Evolutionary conservation across 805 yeast species (phyloP).

Genomic region (Cyberlindnera maritima): DNA sequence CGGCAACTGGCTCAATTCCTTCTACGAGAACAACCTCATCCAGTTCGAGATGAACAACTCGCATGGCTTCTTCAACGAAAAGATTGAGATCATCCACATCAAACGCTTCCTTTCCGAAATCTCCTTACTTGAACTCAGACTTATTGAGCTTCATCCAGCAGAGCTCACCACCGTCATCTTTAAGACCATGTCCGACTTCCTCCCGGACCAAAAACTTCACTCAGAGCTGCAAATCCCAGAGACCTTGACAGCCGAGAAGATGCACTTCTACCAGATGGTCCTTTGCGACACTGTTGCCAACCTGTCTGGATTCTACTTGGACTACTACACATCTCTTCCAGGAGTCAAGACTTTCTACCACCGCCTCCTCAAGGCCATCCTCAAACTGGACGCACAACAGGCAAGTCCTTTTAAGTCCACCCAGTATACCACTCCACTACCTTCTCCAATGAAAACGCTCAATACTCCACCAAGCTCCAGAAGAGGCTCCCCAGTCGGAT

Average conservation of each 20-base stretch:
- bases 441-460: constrained; percentile 14
- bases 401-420: constrained; percentile 10
- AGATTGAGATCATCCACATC: constrained; percentile 40
- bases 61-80: constrained; percentile 20
- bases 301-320: constrained; percentile 12
- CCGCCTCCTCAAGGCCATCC: constrained; percentile 11
- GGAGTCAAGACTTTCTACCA: constrained; percentile 21
- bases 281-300: constrained; percentile 13
- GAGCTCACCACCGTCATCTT: constrained; percentile 25
- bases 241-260: constrained; percentile 3
- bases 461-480: constrained; percentile 29
- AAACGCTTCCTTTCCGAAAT: constrained; percentile 50
- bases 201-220: constrained; percentile 10
- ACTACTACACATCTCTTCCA: constrained; percentile 12
- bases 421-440: constrained; percentile 14
- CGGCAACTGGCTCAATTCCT: constrained; percentile 44
- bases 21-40: constrained; percentile 41
- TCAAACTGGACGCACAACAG: constrained; percentile 13
- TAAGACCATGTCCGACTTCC: constrained; percentile 16
- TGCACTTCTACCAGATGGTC: constrained; percentile 12
- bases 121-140: constrained; percentile 44
- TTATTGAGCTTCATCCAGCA: constrained; percentile 38
- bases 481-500: constrained; percentile 28
- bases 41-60: constrained; percentile 34
- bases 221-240: constrained; percentile 18